A percentile compares a stretch with the other conserved stretches of the same genome.
phyloP scores from a whole-genome alignment of 2,329 filamentous ascomycete genomes.

The Aspergillus brunneoviolaceus region DNA sequence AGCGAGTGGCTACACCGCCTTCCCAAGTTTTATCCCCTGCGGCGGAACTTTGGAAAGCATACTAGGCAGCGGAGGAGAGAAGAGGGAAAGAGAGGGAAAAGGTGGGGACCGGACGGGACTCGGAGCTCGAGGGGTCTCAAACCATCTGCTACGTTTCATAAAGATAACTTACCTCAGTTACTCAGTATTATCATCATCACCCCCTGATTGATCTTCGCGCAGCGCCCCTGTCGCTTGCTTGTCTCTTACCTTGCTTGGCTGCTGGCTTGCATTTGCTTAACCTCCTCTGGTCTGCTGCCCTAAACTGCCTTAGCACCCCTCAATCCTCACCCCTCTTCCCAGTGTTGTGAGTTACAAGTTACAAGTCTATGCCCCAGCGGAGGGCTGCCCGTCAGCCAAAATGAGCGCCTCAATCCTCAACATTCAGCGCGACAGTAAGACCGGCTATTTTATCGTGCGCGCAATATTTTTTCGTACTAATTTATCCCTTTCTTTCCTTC shows the following conservation, averaged over 20 bases:
- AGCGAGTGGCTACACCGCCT: not conserved
- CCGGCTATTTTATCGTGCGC: not conserved
- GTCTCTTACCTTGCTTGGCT: not conserved
- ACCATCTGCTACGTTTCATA: conserved; percentile 26
- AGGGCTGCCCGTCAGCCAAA: conserved; percentile 46
- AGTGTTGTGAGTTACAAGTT: conserved; percentile 4
- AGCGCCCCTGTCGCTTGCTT: not conserved
- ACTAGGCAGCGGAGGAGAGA: not conserved
- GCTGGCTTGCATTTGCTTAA: not conserved
- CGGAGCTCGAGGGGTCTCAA: conserved; percentile 4
- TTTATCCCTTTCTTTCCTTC: not conserved
- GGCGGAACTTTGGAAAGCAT: not conserved
- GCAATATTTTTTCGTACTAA: not conserved
- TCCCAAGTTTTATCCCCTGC: not conserved
- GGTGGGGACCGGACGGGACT: conserved; percentile 16
- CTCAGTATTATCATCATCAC: not conserved
- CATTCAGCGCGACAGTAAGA: conserved; percentile 73
- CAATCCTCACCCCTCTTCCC: conserved; percentile 8
- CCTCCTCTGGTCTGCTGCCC: not conserved
- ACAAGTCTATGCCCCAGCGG: conserved; percentile 22
- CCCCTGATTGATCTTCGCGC: conserved; percentile 5
- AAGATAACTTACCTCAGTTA: conserved; percentile 13
- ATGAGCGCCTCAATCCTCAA: conserved; percentile 86
- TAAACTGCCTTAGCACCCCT: conserved; percentile 1
- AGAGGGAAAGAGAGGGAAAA: not conserved